Base-by-base conservation (phyloP, 306 rosid genomes). In the Prunus fruticosa region DNA sequence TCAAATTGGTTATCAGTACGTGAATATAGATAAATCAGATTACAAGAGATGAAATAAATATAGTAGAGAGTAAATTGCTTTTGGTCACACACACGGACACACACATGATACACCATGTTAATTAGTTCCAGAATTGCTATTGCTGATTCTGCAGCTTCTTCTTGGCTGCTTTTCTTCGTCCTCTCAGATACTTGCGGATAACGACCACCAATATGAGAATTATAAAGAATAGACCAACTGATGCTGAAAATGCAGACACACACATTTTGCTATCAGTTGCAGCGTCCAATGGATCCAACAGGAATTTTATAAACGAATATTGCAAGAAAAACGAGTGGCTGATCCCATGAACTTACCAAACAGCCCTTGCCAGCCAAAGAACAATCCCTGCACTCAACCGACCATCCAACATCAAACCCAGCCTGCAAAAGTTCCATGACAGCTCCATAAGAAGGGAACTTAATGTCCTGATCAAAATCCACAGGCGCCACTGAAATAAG, bases 371-470 rank as follows among this genome's bases (percentile, higher is more conserved):
- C 38, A 16, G 69, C 23, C 47, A 41, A 71, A 11, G 46, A 3
- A 30, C 83, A 80, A 34, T 80, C 65, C 70, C 83, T 30, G 71
- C 79, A 80, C 54, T 73, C 30, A 32, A 80, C 41, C 8, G 41
- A 34, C 41, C 41, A 34, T 34, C 41, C 7, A 34, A 34, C 8
- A 34, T 34, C 41, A 34, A 5, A 34, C 8, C 8, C 41, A 34
- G 41, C 41, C 8, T 34, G 41, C 41, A 34, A 34, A 34, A 34
- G 41, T 34, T 34, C 41, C 8, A 34, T 34, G 41, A 34, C 8
- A 34, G 41, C 41, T 34, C 1, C 8, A 34, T 34, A 34, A 34
- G 41, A 34, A 34, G 41, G 41, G 41, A 34, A 34, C 41, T 34
- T 34, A 34, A 5, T 6, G 8, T 34, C 41, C 41, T 5, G 41